phyloP scores from a whole-genome alignment of 2,329 filamentous ascomycete species.

The Davidsoniella eucalypti region DNA sequence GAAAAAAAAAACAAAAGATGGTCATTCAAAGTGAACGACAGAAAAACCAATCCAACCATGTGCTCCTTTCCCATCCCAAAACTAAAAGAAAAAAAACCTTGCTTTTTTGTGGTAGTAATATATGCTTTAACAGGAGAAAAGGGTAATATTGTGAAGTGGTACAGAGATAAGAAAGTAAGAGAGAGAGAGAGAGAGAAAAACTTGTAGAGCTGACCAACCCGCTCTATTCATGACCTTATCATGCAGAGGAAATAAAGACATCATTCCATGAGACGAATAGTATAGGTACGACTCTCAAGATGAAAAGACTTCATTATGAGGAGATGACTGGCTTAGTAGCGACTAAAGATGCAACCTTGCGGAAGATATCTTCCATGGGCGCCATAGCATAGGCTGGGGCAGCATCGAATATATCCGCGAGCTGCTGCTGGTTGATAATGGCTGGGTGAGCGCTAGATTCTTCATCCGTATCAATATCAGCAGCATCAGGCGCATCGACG shows the following conservation, averaged over 20 bases:
- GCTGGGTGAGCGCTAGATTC: constrained; percentile 34
- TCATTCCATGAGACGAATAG: not conserved
- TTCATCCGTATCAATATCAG: constrained; percentile 30
- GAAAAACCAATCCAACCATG: constrained; percentile 5
- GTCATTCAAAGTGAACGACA: not conserved
- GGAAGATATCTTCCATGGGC: constrained; percentile 60
- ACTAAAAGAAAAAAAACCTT: constrained; percentile 4
- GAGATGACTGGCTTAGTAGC: constrained; percentile 11
- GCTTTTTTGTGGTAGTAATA: constrained; percentile 2
- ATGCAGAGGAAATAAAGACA: too few relatives aligned
- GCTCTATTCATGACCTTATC: not conserved
- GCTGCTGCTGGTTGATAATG: constrained; percentile 50
- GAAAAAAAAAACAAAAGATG: not conserved
- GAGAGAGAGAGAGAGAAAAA: too few relatives aligned
- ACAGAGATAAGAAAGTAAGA: too few relatives aligned
- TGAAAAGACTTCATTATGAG: not conserved
- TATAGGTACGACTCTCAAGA: not conserved
- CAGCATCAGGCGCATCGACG: constrained; percentile 20
- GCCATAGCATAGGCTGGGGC: constrained; percentile 53
- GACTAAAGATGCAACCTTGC: constrained; percentile 45
- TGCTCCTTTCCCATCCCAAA: constrained; percentile 7
- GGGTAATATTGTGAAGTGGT: not conserved
- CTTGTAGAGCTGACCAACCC: not conserved
- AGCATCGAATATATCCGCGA: constrained; percentile 54
- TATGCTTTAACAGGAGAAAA: not conserved